A percentile compares a stretch with the other conserved stretches of the same genome.
These are phyloP conservation scores for Chrysoporthe austroafricana DNA, from an alignment of 2,329 filamentous ascomycete species.

Conservation along the genomic window DNA sequence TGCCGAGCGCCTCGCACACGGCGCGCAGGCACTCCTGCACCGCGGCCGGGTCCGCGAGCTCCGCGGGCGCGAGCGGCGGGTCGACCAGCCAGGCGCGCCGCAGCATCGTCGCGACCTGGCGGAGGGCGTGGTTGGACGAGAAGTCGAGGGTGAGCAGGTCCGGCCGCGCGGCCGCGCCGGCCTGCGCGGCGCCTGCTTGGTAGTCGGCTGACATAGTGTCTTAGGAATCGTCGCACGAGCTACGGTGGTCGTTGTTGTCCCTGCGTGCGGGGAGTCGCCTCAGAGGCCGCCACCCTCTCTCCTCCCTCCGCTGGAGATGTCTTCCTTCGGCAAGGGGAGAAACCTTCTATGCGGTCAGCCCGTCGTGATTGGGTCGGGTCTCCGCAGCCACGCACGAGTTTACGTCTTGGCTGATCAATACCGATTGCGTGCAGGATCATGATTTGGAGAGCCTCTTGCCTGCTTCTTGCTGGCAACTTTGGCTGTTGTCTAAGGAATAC, in stretches of 20 bases:
- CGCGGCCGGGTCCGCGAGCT: constrained; percentile 18
- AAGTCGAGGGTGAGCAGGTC: constrained; percentile 23
- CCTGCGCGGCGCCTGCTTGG: neutral
- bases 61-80: constrained; percentile 22
- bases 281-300: neutral
- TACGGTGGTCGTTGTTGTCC: neutral
- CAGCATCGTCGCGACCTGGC: constrained; percentile 26
- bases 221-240: neutral
- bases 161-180: neutral
- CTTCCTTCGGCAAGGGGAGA: neutral
- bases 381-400: neutral
- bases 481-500: too few relatives aligned
- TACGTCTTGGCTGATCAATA: too few relatives aligned
- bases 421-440: too few relatives aligned
- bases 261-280: neutral
- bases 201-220: neutral
- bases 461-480: too few relatives aligned
- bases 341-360: too few relatives aligned
- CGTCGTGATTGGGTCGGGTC: neutral
- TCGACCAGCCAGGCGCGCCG: constrained; percentile 29
- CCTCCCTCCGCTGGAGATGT: neutral
- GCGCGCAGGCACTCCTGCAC: constrained; percentile 17
- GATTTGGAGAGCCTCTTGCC: too few relatives aligned
- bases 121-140: constrained; percentile 22
- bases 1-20: constrained; percentile 18